These are phyloP conservation scores for Madurella mycetomatis DNA, from an alignment of 2,329 filamentous ascomycete genomes.

Conservation along the genomic window DNA sequence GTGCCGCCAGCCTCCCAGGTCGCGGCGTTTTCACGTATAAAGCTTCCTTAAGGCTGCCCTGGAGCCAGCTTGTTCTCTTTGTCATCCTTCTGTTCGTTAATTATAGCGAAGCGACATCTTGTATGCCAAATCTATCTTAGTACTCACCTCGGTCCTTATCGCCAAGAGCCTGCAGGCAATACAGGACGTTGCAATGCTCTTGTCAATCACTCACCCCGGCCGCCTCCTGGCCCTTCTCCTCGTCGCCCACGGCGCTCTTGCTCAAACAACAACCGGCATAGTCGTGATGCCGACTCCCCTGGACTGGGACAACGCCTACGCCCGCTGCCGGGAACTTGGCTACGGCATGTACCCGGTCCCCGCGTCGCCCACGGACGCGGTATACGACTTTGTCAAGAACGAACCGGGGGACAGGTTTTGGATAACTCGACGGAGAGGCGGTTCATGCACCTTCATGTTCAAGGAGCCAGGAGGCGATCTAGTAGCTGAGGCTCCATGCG, in stretches of 20 bases:
- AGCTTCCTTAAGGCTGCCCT: too few relatives aligned
- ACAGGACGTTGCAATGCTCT: neutral
- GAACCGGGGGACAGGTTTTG: neutral
- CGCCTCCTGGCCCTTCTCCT: neutral
- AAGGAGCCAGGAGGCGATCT: neutral
- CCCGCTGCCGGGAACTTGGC: neutral
- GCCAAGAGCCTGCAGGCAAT: too few relatives aligned
- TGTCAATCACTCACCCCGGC: neutral
- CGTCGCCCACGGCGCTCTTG: neutral
- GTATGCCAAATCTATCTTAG: neutral
- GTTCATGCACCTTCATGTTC: neutral
- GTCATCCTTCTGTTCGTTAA: too few relatives aligned
- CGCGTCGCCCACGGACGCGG: neutral
- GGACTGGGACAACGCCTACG: neutral
- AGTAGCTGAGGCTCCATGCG: conserved; percentile 4
- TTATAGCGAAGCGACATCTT: too few relatives aligned
- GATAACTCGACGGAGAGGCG: neutral
- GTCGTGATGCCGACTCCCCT: neutral
- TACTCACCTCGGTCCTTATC: neutral
- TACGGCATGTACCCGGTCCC: neutral
- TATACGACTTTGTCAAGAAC: neutral
- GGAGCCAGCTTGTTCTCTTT: too few relatives aligned
- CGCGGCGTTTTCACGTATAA: too few relatives aligned
- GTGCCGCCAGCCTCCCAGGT: neutral
- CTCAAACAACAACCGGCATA: conserved; percentile 1